Conservation (phyloP, 371 early-diverging fungal species). For the Sporodiniella umbellata region DNA sequence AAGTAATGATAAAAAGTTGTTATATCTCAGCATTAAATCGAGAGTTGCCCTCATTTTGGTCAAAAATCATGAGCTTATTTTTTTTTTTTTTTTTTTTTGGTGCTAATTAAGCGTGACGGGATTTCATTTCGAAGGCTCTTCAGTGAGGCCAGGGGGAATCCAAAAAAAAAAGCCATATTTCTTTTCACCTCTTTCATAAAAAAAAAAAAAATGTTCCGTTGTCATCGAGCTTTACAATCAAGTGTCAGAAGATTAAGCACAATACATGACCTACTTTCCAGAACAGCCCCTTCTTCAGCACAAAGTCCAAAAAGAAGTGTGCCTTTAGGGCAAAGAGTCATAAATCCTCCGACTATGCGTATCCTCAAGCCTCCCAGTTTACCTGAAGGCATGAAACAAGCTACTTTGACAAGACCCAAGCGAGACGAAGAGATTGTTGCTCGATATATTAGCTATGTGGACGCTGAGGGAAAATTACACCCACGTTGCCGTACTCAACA, state of each 20-base stretch:
- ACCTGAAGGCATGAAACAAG: slow-evolving; percentile 4
- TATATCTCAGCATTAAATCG: background rate
- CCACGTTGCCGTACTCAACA: slow-evolving; percentile 26
- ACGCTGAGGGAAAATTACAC: slow-evolving; percentile 40
- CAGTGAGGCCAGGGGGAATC: too few species aligned
- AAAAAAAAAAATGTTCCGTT: background rate
- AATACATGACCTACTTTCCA: background rate
- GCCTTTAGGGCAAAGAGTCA: background rate
- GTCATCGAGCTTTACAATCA: background rate
- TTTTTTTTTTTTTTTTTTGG: background rate
- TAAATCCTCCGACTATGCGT: background rate
- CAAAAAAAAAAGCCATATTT: background rate
- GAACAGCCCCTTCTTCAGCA: background rate
- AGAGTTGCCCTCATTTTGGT: background rate
- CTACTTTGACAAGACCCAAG: slow-evolving; percentile 27
- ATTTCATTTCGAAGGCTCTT: too few species aligned
- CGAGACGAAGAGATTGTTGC: slow-evolving; percentile 59
- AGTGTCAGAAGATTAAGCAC: background rate
- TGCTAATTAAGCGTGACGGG: too few species aligned
- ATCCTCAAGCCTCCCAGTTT: background rate
- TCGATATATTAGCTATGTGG: slow-evolving; percentile 47
- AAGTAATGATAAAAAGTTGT: background rate
- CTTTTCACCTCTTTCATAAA: too few species aligned
- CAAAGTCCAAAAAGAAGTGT: background rate
- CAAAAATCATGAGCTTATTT: too few species aligned